Conservation (phyloP, 176 grass and related monocot species). For the Otatea glauca region DNA sequence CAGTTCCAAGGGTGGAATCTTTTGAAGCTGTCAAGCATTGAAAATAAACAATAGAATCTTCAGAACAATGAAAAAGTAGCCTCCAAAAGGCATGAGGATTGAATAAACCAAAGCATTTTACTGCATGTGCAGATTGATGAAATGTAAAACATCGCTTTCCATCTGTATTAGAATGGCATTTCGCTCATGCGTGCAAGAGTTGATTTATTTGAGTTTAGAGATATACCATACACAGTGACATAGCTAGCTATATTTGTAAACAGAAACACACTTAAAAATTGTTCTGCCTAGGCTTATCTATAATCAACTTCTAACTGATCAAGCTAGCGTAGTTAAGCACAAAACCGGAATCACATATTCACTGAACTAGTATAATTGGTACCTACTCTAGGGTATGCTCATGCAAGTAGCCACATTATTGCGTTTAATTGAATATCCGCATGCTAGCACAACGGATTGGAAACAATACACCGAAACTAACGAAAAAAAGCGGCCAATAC, state of each 20-base stretch:
- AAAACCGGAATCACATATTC: neutral
- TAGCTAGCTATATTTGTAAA: conserved; percentile 15
- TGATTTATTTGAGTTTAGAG: conserved; percentile 17
- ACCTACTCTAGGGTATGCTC: neutral
- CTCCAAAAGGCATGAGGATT: neutral
- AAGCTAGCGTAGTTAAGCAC: neutral
- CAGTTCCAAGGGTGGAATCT: conserved; percentile 69
- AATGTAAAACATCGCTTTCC: neutral
- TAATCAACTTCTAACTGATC: conserved; percentile 1
- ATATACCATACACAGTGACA: neutral
- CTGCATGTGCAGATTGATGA: neutral
- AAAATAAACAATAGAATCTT: neutral
- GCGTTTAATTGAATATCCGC: neutral
- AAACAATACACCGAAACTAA: neutral
- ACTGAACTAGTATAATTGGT: neutral
- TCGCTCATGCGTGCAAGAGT: neutral
- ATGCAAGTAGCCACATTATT: neutral
- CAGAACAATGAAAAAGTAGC: conserved; percentile 10
- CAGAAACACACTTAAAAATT: neutral
- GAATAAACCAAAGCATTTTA: neutral
- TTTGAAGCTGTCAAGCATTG: conserved; percentile 68
- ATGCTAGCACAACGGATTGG: neutral
- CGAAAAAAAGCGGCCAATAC: conserved; percentile 17
- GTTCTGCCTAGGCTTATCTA: neutral
- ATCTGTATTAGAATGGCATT: conserved; percentile 24